Evolutionary conservation across 768 basidiomycete species (phyloP), one percentile per base, ranked within the genome.

Genomic region (Tulasnella sp.): DNA sequence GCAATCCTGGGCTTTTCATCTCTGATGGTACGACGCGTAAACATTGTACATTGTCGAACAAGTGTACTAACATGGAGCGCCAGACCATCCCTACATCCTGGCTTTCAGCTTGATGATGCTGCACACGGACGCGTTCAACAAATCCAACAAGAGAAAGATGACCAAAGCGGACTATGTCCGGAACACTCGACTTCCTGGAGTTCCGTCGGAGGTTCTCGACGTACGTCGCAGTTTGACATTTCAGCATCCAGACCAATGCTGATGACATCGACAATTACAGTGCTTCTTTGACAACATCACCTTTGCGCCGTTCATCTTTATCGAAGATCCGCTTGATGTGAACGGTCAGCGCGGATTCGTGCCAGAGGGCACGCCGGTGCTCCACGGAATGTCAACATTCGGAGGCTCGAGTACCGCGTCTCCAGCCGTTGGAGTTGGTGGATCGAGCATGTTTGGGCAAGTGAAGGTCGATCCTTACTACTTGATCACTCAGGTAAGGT

Each of bases 81-180:
- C 74, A 95, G 95, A 97, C 77, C 90, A 96, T 76, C 91, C 96
- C 12, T 98, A 98, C 80, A 91, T 98, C 67, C 83, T 98, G 63
- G 94, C 96, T 14, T 98, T 98, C 82, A 98, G 96, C 76, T 83
- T 98, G 78, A 97, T 98, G 77, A 98, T 99, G 96, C 83, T 98
- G 66, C 95, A 98, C 78, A 99, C 97, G 19, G 97, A 99, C 78
- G 92, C 90, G 5, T 98, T 98, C 84, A 99, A 99, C 81, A 92
- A 90, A 80, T 93, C 92, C 75, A 98, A 98, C 81, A 98, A 91
- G 81, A 89, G 88, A 68, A 98, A 98, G 82, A 99, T 99, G 97
- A 88, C 90, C 41, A 98, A 96, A 79, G 84, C 87, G 1, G 95
- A 96, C 78, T 99, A 98, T 78, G 83, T 98, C 77, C 91, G 88